These are phyloP conservation scores for Echium plantagineum DNA, from an alignment of 257 asterid genomes.

Conservation along the genomic window DNA sequence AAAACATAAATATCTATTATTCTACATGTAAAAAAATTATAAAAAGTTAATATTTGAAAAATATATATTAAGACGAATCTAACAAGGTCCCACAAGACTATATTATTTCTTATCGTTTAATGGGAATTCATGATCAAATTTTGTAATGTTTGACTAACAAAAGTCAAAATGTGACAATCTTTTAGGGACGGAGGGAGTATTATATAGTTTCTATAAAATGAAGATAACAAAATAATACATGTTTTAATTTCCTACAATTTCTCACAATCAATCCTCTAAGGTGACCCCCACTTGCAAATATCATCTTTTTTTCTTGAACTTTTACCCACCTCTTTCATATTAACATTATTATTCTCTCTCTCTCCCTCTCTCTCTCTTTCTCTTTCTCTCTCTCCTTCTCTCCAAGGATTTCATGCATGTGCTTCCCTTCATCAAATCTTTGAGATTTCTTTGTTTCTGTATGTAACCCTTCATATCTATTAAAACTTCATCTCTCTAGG, in stretches of 20 bases:
- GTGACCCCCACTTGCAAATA: conserved; percentile 11
- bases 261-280: conserved; percentile 29
- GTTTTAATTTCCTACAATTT: conserved; percentile 25
- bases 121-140: too few relatives aligned
- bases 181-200: too few relatives aligned
- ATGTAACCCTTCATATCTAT: neutral
- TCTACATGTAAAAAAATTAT: too few relatives aligned
- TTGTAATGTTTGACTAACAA: too few relatives aligned
- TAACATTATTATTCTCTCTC: conserved; percentile 4
- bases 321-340: conserved; percentile 16
- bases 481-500: neutral
- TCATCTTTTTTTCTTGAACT: conserved; percentile 2
- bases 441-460: conserved; percentile 10
- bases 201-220: neutral
- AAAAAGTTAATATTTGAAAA: too few relatives aligned
- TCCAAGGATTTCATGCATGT: conserved; percentile 14
- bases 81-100: too few relatives aligned
- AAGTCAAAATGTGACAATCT: too few relatives aligned
- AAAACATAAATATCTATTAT: too few relatives aligned
- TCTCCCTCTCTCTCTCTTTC: too few relatives aligned
- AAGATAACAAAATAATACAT: neutral
- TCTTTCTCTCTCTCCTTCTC: conserved; percentile 5
- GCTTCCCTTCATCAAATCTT: conserved; percentile 18
- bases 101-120: too few relatives aligned
- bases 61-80: too few relatives aligned